Evolutionary conservation across 129 eudicot genomes (phyloP).

Genomic region (Arctium lappa): DNA sequence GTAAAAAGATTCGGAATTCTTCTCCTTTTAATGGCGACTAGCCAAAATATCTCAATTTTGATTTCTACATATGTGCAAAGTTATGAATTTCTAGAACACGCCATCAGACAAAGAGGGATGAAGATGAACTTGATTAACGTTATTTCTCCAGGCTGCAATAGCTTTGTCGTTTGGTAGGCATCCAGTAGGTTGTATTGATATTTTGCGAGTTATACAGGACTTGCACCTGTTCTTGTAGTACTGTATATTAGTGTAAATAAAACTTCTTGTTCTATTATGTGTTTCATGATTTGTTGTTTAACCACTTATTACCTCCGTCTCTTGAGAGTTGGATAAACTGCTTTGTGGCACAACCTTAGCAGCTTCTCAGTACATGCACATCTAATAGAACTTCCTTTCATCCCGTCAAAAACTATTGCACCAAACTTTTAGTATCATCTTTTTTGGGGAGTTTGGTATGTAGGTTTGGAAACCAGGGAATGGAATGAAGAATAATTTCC

Average conservation of each 20-base stretch:
- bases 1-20: neutral
- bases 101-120: neutral
- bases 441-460: neutral
- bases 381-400: neutral
- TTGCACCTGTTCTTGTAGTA: neutral
- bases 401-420: neutral
- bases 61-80: neutral
- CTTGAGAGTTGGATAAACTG: neutral
- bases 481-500: neutral
- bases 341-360: neutral
- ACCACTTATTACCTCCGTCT: neutral
- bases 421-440: neutral
- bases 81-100: neutral
- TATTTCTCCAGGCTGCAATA: neutral
- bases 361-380: neutral
- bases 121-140: neutral
- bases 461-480: neutral
- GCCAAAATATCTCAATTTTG: neutral
- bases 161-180: neutral
- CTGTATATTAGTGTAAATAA: neutral
- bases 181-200: neutral
- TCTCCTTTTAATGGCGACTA: neutral
- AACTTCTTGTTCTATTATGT: neutral
- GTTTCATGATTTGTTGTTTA: constrained; percentile 13
- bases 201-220: neutral